Evolutionary conservation across 2,329 filamentous ascomycete species (phyloP).

Genomic region (Paracamarosporium sp.): DNA sequence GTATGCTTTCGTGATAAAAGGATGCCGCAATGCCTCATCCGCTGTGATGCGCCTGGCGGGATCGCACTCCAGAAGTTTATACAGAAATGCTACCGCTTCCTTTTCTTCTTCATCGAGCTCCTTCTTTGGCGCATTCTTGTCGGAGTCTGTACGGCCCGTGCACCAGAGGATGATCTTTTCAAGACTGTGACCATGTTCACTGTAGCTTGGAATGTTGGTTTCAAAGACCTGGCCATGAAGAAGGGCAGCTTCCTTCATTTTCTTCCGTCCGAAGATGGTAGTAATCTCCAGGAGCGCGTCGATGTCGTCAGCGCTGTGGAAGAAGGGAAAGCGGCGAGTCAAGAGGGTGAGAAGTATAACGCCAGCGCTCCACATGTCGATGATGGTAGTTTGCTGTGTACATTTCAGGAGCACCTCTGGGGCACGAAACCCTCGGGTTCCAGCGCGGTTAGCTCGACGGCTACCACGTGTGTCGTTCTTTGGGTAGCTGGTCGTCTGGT

Average conservation of each 20-base stretch:
- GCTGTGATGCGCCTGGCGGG: conserved; percentile 77
- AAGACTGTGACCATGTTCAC: conserved; percentile 81
- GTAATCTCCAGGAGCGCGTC: conserved; percentile 98
- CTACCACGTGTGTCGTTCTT: conserved; percentile 89
- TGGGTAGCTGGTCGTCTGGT: conserved; percentile 71
- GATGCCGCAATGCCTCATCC: conserved; percentile 73
- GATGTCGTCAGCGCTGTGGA: conserved; percentile 97
- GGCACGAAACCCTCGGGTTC: conserved; percentile 92
- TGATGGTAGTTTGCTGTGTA: conserved; percentile 87
- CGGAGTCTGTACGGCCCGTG: conserved; percentile 74
- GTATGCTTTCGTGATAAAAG: conserved; percentile 62
- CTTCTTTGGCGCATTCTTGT: conserved; percentile 53
- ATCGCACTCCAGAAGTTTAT: conserved; percentile 77
- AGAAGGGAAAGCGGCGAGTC: conserved; percentile 93
- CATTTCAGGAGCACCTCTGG: conserved; percentile 98
- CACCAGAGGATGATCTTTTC: conserved; percentile 97
- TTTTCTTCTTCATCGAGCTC: conserved; percentile 72
- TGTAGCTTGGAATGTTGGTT: conserved; percentile 89
- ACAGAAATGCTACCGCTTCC: conserved; percentile 75
- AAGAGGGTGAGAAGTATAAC: conserved; percentile 97
- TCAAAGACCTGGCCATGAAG: conserved; percentile 93
- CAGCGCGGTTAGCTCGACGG: conserved; percentile 89
- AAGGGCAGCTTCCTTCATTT: conserved; percentile 82
- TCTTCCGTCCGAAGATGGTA: conserved; percentile 85
- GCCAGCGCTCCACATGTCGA: conserved; percentile 96